phyloP scores from a whole-genome alignment of 331 rosid species.

The Arachis monticola region DNA sequence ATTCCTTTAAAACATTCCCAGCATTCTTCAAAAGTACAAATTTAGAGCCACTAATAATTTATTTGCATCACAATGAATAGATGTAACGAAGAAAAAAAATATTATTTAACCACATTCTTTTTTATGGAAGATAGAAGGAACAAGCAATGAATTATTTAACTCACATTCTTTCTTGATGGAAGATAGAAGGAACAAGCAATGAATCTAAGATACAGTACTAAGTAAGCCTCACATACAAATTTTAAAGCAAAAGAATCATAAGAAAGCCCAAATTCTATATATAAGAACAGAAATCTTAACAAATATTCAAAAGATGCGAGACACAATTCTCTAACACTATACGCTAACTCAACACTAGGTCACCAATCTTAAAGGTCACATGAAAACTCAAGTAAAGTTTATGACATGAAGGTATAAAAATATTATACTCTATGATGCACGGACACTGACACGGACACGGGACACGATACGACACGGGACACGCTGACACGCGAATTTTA shows the following conservation, averaged over 20 bases:
- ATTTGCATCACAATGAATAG: neutral
- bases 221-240: neutral
- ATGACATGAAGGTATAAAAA: constrained; percentile 5
- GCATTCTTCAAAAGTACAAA: neutral
- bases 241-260: neutral
- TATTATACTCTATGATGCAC: neutral
- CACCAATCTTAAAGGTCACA: neutral
- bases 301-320: constrained; percentile 13
- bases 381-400: constrained; percentile 29
- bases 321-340: constrained; percentile 30
- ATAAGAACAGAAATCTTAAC: neutral
- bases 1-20: constrained; percentile 9
- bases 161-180: neutral
- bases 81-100: neutral
- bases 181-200: neutral
- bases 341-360: neutral
- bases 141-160: neutral
- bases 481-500: no score
- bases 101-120: no score
- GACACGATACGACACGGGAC: no score
- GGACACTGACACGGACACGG: no score
- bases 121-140: no score
- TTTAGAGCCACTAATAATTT: neutral
- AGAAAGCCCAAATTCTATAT: neutral
- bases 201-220: neutral